Base-by-base conservation (phyloP, 371 early-diverging fungal genomes). In the Apophysomyces elegans region DNA sequence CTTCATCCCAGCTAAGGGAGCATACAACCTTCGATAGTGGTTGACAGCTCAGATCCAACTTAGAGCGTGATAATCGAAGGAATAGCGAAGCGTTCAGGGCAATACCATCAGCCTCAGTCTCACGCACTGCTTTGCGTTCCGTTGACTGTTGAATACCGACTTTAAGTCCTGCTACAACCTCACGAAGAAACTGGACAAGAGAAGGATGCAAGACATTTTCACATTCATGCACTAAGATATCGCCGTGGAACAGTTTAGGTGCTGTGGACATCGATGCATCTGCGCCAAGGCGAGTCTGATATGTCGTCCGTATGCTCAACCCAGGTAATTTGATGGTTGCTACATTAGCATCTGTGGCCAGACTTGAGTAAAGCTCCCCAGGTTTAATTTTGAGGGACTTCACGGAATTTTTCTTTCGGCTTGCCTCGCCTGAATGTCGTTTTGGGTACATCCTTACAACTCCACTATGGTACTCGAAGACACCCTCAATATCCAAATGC, bases 151-250 rank as follows among this genome's bases (percentile, higher is more conserved):
- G 86, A 47, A 89, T 84, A 6, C 91, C 87, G 59, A 87, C 58
- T 61, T 90, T 90, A 37, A 94, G 75, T 11, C 88, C 89, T 2
- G 86, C 72, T 5, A 83, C 74, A 4, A 91, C 77, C 44, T 94
- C 91, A 59, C 84, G 80, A 63, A 91, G 81, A 69, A 94, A 93
- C 13, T 84, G 84, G 1, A 93, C 82, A 18, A 93, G 75, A 0
- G 91, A 87, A 1, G 94, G 94, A 64, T 91, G 88, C n/a, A 94
- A 69, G 1, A 81, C 84, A 63, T 94, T 94, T 44, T 88, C 83
- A 61, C 93, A 92, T 36, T 91, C 86, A 66, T 89, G 91, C 61
- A 94, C 88, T 46, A 84, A 67, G 11, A 93, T 76, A 63, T 91
- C 91, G 9, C 87, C 78, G 71, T 93, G 90, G 21, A 90, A 66